These are phyloP conservation scores for Pyracantha coccinea DNA, from an alignment of 331 rosid genomes.

Conservation along the genomic window DNA sequence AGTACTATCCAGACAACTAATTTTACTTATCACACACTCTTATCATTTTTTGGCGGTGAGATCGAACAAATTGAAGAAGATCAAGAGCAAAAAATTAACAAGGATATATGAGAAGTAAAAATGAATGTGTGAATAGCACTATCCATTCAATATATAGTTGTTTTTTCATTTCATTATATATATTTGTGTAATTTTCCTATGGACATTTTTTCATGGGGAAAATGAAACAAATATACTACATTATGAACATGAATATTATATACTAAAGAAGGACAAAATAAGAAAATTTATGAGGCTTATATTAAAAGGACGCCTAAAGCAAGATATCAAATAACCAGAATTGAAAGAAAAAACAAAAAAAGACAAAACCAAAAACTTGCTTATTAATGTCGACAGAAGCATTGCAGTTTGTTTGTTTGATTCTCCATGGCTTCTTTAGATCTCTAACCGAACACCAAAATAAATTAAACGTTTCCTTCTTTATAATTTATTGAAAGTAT, in stretches of 20 bases:
- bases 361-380: neutral
- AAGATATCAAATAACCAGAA: neutral
- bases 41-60: no score
- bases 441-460: neutral
- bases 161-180: neutral
- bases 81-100: no score
- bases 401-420: neutral
- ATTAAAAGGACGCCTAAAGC: neutral
- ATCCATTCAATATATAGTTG: neutral
- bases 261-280: neutral
- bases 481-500: no score
- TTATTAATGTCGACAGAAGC: neutral
- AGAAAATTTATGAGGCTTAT: neutral
- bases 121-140: no score
- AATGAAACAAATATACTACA: neutral
- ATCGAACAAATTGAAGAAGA: no score
- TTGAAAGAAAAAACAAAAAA: no score
- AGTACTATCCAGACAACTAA: no score
- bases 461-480: no score
- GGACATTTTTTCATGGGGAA: neutral
- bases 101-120: no score
- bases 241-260: neutral
- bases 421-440: neutral
- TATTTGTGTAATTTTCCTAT: no score
- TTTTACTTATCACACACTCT: no score